Conservation (phyloP, 2,329 filamentous ascomycete genomes). For the Penicillium sp. region DNA sequence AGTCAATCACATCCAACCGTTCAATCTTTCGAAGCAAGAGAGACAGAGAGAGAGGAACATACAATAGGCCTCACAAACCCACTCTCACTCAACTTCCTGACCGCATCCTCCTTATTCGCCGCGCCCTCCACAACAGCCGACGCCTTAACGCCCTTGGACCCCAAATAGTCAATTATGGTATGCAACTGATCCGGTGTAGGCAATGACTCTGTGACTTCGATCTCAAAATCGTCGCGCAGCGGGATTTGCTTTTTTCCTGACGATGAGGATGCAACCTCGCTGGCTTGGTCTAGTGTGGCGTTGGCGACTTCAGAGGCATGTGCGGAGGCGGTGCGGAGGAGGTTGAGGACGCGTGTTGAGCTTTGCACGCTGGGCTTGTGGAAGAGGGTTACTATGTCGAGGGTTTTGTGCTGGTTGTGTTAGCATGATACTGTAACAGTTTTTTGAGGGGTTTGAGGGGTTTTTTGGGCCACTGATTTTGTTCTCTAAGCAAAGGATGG, state of each 20-base stretch:
- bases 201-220: conserved; percentile 74
- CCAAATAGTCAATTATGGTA: conserved; percentile 76
- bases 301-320: conserved; percentile 62
- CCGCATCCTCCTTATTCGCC: conserved; percentile 67
- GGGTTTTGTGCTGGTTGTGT: conserved; percentile 62
- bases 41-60: conserved; percentile 35
- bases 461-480: background rate
- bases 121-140: conserved; percentile 71
- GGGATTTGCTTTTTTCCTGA: conserved; percentile 55
- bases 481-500: background rate
- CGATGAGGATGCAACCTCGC: conserved; percentile 49
- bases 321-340: conserved; percentile 77
- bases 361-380: conserved; percentile 73
- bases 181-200: conserved; percentile 80
- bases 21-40: background rate
- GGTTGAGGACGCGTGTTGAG: conserved; percentile 67
- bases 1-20: conserved; percentile 11
- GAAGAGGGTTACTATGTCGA: conserved; percentile 94
- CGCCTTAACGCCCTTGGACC: conserved; percentile 60
- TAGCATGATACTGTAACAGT: background rate
- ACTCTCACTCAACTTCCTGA: conserved; percentile 68
- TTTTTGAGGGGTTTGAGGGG: too few relatives aligned
- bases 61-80: conserved; percentile 75
- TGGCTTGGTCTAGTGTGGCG: conserved; percentile 71
- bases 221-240: conserved; percentile 67